Evolutionary conservation across 139 green algal species (phyloP).

Genomic region (Chlamydomonas sp.): DNA sequence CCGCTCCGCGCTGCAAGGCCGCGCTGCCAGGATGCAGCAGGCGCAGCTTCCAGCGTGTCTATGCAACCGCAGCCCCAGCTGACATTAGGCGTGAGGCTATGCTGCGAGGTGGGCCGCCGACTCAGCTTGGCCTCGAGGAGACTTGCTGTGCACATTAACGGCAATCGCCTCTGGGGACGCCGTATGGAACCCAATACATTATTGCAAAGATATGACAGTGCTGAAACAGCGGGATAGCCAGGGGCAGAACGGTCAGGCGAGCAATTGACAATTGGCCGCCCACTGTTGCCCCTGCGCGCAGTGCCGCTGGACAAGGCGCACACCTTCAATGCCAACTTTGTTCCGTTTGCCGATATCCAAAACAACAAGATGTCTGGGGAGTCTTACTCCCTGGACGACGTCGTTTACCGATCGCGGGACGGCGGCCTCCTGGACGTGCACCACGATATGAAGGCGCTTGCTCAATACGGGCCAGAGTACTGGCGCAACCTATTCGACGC

Average conservation of each 20-base stretch:
- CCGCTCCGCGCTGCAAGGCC: constrained; percentile 13
- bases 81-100: constrained; percentile 19
- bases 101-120: constrained; percentile 14
- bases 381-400: constrained; percentile 93
- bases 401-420: constrained; percentile 89
- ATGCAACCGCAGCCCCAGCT: neutral
- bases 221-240: no score
- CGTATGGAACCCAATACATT: no score
- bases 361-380: constrained; percentile 62
- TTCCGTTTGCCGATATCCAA: constrained; percentile 88
- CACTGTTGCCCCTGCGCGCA: neutral
- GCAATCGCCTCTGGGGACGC: neutral
- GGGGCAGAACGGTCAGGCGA: no score
- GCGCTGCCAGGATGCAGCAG: constrained; percentile 12
- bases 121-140: no score
- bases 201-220: no score
- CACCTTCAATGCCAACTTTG: constrained; percentile 91
- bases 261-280: no score
- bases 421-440: constrained; percentile 96
- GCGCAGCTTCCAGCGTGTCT: constrained; percentile 15
- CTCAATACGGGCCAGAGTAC: constrained; percentile 88
- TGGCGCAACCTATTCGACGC: constrained; percentile 96
- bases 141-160: neutral
- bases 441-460: constrained; percentile 94
- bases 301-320: constrained; percentile 39